Base-by-base conservation (phyloP, 192 early-diverging fungal species). In the Coemansia sp. region DNA sequence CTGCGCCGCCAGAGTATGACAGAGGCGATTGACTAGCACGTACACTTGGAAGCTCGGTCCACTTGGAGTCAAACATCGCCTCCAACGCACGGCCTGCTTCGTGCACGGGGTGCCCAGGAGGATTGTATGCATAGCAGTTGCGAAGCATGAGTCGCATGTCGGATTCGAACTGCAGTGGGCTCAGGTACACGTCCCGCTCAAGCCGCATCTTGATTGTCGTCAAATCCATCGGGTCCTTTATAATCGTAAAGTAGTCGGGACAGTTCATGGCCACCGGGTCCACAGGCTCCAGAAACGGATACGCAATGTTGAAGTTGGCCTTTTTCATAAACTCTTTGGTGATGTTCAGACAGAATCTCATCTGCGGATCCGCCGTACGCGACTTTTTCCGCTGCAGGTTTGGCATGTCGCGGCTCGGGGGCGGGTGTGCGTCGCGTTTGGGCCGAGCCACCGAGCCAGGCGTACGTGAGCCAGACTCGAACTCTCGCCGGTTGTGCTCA, bases 221-320 rank as follows among this genome's bases (percentile, higher is more conserved):
- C 41, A 97, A 70, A 71, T 97, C 95, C 93, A 97, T 97, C 8
- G 95, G 95, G 62, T 90, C 66, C 63, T 92, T 94, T 79, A 97
- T 86, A 29, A 98, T 86, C 4, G 79, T 80, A 33, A 88, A 87
- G 82, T 99, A 99, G 62, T 89, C 88, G 16, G 95, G 96, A 48
- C 98, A 93, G 60, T 87, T 86, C 64, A 97, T 84, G 3, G 85
- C 86, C 17, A 93, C 86, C 21, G 85, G 88, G 68, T 98, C 95
- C 36, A 99, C 96, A 8, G 98, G 95, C 59, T 86, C 83, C 51
- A 90, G 72, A 63, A 94, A 94, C 17, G 90, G 90, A 33, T 87
- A 90, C 35, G 86, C 87, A 48, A 91, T 88, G 63, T 87, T 85
- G 50, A 84, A 86, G 76, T 92, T 84, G 62, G 84, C 75, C 74